Conservation (phyloP, 1,139 yeast genomes). For the Insectozyma bohioensis region DNA sequence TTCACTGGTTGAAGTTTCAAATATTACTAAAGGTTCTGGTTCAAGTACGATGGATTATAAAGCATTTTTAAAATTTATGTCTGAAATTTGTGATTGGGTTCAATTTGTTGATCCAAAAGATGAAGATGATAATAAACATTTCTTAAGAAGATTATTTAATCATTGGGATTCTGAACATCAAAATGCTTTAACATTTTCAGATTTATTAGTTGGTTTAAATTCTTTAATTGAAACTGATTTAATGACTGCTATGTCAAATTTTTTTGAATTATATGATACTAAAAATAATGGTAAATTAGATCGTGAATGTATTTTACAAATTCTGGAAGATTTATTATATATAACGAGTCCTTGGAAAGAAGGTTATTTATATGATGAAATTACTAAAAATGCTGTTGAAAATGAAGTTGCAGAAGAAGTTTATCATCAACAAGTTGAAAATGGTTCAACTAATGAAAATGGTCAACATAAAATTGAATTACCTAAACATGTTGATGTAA, state of each 20-base stretch:
- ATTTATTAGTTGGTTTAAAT: constrained; percentile 73
- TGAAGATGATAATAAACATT: constrained; percentile 30
- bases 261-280: constrained; percentile 72
- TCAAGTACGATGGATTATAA: constrained; percentile 72
- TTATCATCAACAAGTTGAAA: constrained; percentile 27
- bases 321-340: constrained; percentile 83
- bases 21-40: constrained; percentile 67
- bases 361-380: constrained; percentile 56
- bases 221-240: constrained; percentile 69
- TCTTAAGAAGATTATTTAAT: constrained; percentile 63
- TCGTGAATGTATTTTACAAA: constrained; percentile 75
- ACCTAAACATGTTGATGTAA: constrained; percentile 61
- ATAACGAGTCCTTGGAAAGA: constrained; percentile 84
- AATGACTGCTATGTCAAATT: constrained; percentile 75
- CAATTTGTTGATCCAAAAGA: constrained; percentile 27
- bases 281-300: constrained; percentile 63
- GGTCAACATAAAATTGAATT: constrained; percentile 40
- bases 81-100: constrained; percentile 82
- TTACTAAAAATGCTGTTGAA: constrained; percentile 63
- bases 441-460: constrained; percentile 18
- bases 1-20: constrained; percentile 62
- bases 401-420: constrained; percentile 64
- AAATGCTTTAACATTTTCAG: constrained; percentile 63
- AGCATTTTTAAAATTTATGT: constrained; percentile 71
- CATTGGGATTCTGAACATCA: constrained; percentile 63